Percentiles rank a stretch among this genome's conserved stretches.
Evolutionary conservation across 768 basidiomycete genomes (phyloP).

Genomic region (Tremella yokohamensis): DNA sequence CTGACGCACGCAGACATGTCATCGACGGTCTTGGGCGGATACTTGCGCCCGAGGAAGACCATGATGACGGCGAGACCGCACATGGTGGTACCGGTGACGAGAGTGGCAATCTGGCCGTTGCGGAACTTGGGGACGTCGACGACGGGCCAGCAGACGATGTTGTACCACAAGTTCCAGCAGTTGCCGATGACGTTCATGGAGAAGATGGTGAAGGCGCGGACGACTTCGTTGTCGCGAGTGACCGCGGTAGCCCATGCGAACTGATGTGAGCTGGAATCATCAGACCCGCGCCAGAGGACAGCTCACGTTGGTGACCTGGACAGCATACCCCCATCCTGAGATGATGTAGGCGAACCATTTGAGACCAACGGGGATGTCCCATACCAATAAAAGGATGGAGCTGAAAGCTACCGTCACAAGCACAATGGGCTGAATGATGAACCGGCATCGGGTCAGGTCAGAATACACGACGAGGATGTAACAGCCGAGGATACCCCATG

Average conservation of each 20-base stretch:
- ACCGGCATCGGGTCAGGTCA: constrained; percentile 27
- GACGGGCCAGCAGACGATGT: constrained; percentile 62
- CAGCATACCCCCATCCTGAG: constrained; percentile 65
- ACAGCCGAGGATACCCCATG: constrained; percentile 34
- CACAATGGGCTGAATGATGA: constrained; percentile 41
- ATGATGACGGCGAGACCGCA: constrained; percentile 10
- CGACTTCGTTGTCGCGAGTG: constrained; percentile 66
- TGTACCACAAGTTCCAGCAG: constrained; percentile 52
- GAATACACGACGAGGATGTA: constrained; percentile 23
- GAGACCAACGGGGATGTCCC: constrained; percentile 58
- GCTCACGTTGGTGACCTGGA: constrained; percentile 64
- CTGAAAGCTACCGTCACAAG: constrained; percentile 21
- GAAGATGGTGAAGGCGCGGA: constrained; percentile 66
- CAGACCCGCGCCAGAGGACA: too few species aligned
- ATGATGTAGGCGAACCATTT: constrained; percentile 73
- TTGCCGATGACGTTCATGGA: constrained; percentile 80
- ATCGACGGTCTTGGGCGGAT: background rate
- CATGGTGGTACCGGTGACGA: too few species aligned
- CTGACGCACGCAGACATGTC: too few species aligned
- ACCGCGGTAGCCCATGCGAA: constrained; percentile 79
- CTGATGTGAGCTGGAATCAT: too few species aligned
- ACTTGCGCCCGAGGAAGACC: background rate
- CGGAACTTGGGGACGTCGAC: constrained; percentile 66
- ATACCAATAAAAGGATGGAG: constrained; percentile 57
- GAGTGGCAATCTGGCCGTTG: constrained; percentile 60